Evolutionary conservation across 805 yeast species (phyloP).

Genomic region (Saccharomycopsis olivae): DNA sequence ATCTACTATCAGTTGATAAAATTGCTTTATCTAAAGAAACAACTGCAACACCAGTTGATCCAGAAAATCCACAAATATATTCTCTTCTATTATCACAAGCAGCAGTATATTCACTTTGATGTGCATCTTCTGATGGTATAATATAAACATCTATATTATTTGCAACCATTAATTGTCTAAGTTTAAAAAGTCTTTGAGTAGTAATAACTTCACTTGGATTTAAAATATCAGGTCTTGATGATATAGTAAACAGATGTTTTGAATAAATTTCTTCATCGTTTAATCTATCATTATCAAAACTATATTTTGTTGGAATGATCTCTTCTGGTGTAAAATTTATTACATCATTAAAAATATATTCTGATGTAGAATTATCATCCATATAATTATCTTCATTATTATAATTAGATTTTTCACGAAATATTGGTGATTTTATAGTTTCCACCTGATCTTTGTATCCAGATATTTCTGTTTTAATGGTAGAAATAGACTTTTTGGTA

Average conservation of each 20-base stretch:
- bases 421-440: background rate
- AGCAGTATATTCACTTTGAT: constrained; percentile 53
- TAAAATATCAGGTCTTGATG: background rate
- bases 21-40: constrained; percentile 41
- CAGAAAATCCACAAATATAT: constrained; percentile 49
- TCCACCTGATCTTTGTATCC: constrained; percentile 3
- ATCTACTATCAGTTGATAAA: constrained; percentile 51
- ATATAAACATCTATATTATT: constrained; percentile 42
- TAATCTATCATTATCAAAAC: background rate
- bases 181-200: constrained; percentile 26
- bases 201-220: constrained; percentile 22
- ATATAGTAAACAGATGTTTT: background rate
- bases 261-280: constrained; percentile 3
- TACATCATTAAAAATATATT: constrained; percentile 13
- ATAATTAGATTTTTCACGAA: background rate
- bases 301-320: constrained; percentile 3
- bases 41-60: constrained; percentile 52
- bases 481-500: constrained; percentile 5
- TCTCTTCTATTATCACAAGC: constrained; percentile 43
- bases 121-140: constrained; percentile 49
- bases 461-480: constrained; percentile 1
- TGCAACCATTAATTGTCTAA: constrained; percentile 36
- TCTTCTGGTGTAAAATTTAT: constrained; percentile 13
- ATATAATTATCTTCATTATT: background rate
- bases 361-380: too few relatives aligned